Evolutionary conservation across 2,329 filamentous ascomycete species (phyloP), one percentile per base, ranked within the genome.

Genomic region (Aureobasidium vineae): DNA sequence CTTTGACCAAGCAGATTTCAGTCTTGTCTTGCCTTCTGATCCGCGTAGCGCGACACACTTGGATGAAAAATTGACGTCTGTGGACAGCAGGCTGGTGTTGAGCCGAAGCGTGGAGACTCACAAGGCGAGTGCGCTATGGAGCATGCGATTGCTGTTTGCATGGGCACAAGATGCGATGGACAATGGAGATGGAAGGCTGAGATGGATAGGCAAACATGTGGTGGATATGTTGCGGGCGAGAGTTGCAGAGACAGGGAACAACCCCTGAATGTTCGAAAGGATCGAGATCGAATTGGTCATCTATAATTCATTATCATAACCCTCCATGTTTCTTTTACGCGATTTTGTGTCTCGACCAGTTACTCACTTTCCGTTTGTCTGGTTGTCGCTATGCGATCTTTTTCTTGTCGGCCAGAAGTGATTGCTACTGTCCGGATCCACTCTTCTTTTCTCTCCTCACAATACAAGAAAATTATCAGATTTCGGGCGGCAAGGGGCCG

Each of bases 41-140:
- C 69, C 68, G 19, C 66, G 71, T 33, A 84, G 81, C 6, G 79
- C 77, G 10, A 76, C 76, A 6, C 81, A 83, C 67, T 77, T 81
- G 8, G 85, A 84, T 71, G 80, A 84, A 10, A 80, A 82, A 38
- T 79, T 81, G 5, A 89, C 86, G 5, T 83, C 85, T 0, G 86
- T 96, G 0, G 93, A 97, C 74, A 86, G 87, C 38, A 82, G 89
- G 45, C 78, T 97, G 31, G 85, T 88, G 67, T 81, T 97, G 68
- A 67, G 74, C 66, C 69, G 70, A 68, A 72, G 66, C 15, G 77
- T 73, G 7, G 73, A 74, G 52, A 71, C 72, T 1, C 82, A 82
- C 65, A 79, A 80, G 68, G 79, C 84, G 56, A 85, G 89, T 73
- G 79, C 82, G 49, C 72, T 91, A 57, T 84, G 85, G 81, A 86